Base-by-base conservation (phyloP, 140 eudicot genomes). In the Flaveria floridana region DNA sequence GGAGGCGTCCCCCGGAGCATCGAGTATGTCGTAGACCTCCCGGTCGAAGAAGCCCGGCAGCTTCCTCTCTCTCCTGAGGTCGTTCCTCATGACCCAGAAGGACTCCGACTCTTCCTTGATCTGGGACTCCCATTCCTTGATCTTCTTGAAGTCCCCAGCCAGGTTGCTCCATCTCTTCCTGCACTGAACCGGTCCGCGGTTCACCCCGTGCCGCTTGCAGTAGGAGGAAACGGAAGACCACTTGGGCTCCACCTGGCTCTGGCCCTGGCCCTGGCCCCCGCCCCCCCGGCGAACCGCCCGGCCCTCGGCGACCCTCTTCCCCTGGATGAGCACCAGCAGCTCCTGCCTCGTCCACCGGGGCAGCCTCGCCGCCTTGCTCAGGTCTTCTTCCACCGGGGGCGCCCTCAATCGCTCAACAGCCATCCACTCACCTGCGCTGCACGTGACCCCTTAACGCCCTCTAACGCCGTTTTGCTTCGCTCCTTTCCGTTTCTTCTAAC, bases 321-420 rank as follows among this genome's bases (percentile, higher is more conserved):
- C 98, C 67, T 89, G 95, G 13, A 92, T 89, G 16, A 92, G 83
- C 26, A 89, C 95, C 30, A 92, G 85, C 3, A 92, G 89, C 78
- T 92, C 98, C 42, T 89, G 96, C 70, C 96, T 74, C 0, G 95
- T 92, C 98, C 96, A 92, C 13, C 98, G 89, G 0, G 98, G 98
- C 71, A 92, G 68, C 68, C 98, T 28, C 0, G 92, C 84, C 0
- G 85, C 80, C 77, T 82, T 80, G 74, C n/a, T 74, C 9, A 69
- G 41, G 7, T 34, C 41, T 34, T 34, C 41, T 4, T 34, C 41
- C 23, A 21, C 23, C 23, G 23, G 23, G 23, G 23, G 23, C 41
- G 41, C 41, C 41, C 41, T 34, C 41, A 34, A 34, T 34, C 41
- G 41, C 41, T 34, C 41, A 0, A 34, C 41, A 34, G 41, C 41